These are phyloP conservation scores for Fonsecaea monophora DNA, from an alignment of 2,329 filamentous ascomycete species.

Conservation along the genomic window DNA sequence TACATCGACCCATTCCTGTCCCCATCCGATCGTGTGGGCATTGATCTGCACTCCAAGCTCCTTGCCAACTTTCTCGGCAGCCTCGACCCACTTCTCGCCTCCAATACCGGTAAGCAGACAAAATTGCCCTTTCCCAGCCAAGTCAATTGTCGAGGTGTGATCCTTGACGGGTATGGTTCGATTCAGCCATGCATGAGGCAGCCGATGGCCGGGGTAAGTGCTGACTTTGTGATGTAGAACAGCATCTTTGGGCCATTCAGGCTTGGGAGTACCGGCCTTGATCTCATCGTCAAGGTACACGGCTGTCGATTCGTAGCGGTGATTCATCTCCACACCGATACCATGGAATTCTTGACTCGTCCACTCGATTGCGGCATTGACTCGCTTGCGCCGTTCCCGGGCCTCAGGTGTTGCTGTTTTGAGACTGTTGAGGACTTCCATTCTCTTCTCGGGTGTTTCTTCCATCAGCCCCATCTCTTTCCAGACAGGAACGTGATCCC, in stretches of 20 bases:
- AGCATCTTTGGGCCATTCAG: conserved; percentile 46
- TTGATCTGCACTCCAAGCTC: conserved; percentile 57
- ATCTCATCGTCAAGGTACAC: conserved; percentile 56
- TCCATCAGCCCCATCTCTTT: conserved; percentile 55
- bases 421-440: conserved; percentile 52
- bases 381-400: conserved; percentile 46
- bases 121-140: conserved; percentile 64
- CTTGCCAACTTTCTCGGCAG: conserved; percentile 51
- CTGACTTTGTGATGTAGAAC: conserved; percentile 54
- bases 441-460: conserved; percentile 50
- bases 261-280: conserved; percentile 29
- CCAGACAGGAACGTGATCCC: conserved; percentile 59
- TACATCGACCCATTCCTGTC: conserved; percentile 66
- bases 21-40: conserved; percentile 62
- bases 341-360: conserved; percentile 61
- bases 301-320: conserved; percentile 56
- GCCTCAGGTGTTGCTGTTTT: conserved; percentile 49
- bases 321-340: conserved; percentile 66
- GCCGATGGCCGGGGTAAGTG: conserved; percentile 65
- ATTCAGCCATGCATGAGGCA: conserved; percentile 71
- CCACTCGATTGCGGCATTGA: conserved; percentile 53
- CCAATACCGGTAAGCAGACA: conserved; percentile 62
- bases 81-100: conserved; percentile 61
- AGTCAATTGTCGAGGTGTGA: conserved; percentile 64
- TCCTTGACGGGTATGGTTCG: conserved; percentile 50